phyloP scores from a whole-genome alignment of 306 rosid species.

The Pachyrhizus erosus region DNA sequence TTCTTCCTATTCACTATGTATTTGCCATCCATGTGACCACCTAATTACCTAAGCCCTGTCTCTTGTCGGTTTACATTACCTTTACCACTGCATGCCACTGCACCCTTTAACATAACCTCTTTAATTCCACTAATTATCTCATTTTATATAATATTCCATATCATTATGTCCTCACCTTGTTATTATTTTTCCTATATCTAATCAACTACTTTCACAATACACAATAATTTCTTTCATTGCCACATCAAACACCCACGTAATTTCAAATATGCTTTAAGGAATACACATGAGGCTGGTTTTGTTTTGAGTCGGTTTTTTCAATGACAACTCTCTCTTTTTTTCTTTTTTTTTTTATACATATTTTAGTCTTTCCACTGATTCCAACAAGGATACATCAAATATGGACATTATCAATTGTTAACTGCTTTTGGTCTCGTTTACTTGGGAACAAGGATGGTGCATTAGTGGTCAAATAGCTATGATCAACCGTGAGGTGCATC shows the following conservation, averaged over 20 bases:
- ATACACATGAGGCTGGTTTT: constrained; percentile 8
- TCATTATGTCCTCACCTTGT: neutral
- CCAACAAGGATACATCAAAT: constrained; percentile 35
- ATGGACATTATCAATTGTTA: constrained; percentile 27
- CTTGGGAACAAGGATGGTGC: constrained; percentile 43
- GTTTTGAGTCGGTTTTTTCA: neutral
- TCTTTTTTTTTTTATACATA: neutral
- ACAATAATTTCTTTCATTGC: constrained; percentile 7
- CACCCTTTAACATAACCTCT: neutral
- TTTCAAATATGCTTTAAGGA: neutral
- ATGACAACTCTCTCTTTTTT: too few species aligned
- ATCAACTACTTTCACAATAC: neutral
- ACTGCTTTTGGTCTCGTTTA: constrained; percentile 43
- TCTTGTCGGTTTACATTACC: constrained; percentile 30
- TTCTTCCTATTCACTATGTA: constrained; percentile 1
- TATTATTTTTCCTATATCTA: neutral
- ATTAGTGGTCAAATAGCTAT: constrained; percentile 45
- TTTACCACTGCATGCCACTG: constrained; percentile 8
- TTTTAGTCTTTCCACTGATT: neutral
- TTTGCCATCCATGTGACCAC: constrained; percentile 29
- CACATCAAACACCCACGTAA: constrained; percentile 14
- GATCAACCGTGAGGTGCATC: constrained; percentile 38
- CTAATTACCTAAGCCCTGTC: constrained; percentile 20
- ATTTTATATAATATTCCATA: neutral
- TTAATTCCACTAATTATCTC: neutral